Evolutionary conservation across 352 stramenopile genomes (phyloP), one percentile per base, ranked within the genome.

Genomic region (Phytophthora fragariae): DNA sequence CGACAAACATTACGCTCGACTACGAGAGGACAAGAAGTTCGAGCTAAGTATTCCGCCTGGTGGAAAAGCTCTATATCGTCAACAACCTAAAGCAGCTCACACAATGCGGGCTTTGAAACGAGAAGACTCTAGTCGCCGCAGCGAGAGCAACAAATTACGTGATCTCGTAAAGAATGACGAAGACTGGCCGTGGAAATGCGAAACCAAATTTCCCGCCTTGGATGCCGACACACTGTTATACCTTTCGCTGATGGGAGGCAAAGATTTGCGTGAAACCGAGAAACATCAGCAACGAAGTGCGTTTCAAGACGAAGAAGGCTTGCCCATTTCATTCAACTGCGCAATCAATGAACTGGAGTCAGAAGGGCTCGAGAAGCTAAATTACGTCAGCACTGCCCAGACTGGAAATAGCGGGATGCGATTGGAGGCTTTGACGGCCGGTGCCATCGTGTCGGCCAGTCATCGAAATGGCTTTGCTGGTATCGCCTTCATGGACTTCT

Each of bases 391-490:
- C 21, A 17, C n/a, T 24, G 7, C 10, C 10, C 10, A 29, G 21
- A 7, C n/a, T 3, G 21, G 4, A n/a, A 57, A 57, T 12, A n/a
- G 5, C 24, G 50, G 50, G 19, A 37, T 37, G 50, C 21, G 21
- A 8, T 31, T 46, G 55, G 33, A 61, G 33, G 55, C 19, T 24
- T 14, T 61, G 31, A 49, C 29, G 19, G 17, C 55, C 19, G 55
- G 55, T 44, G 8, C 55, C 12, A 61, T 61, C 33, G 55, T 61
- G 33, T 14, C 21, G 31, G 55, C 55, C 15, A 61, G 55, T 31
- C 55, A 61, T 49, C 15, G 33, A 17, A 61, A 61, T 61, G 55
- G 55, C 7, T 49, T 50, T 61, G 55, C 55, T 17, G 55, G 55
- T 27, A n/a, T 47, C 14, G 17, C 8, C 3, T 61, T 61, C 29